These are phyloP conservation scores for Sugiyamaella marilandica DNA, from an alignment of 805 yeast genomes.

Conservation along the genomic window DNA sequence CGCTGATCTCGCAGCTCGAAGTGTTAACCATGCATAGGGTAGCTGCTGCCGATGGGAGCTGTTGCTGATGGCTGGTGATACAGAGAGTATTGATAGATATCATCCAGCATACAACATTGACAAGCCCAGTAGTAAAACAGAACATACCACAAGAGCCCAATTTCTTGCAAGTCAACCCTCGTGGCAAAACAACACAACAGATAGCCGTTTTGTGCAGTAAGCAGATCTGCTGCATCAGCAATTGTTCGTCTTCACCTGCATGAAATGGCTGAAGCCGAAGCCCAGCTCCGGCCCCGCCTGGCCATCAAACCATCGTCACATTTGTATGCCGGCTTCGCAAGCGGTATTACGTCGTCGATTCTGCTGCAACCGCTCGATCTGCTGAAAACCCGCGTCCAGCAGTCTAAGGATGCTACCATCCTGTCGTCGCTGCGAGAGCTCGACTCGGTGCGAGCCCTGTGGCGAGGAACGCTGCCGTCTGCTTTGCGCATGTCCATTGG, in stretches of 20 bases:
- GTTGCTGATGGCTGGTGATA: too few relatives aligned
- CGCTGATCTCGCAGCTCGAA: too few relatives aligned
- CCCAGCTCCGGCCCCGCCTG: not conserved
- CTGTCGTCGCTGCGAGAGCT: conserved; percentile 22
- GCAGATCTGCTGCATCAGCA: not conserved
- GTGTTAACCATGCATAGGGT: too few relatives aligned
- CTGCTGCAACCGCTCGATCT: conserved; percentile 85
- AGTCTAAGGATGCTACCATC: conserved; percentile 31
- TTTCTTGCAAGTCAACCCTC: too few relatives aligned
- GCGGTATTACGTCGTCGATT: conserved; percentile 79
- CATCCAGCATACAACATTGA: too few relatives aligned
- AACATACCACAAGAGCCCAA: too few relatives aligned
- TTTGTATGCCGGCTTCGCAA: conserved; percentile 72
- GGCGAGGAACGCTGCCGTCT: conserved; percentile 95
- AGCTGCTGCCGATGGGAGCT: too few relatives aligned
- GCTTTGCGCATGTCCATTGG: conserved; percentile 88
- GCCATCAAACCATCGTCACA: conserved; percentile 35
- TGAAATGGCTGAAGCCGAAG: not conserved
- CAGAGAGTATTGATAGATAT: too few relatives aligned
- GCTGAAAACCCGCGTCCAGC: conserved; percentile 82
- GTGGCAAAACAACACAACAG: too few relatives aligned
- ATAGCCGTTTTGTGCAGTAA: too few relatives aligned
- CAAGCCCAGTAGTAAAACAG: too few relatives aligned
- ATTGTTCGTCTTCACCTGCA: not conserved
- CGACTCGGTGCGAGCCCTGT: conserved; percentile 44